A percentile compares a stretch with the other conserved stretches of the same genome.
phyloP scores from a whole-genome alignment of 345 rosid species.

The Dovyalis caffra region DNA sequence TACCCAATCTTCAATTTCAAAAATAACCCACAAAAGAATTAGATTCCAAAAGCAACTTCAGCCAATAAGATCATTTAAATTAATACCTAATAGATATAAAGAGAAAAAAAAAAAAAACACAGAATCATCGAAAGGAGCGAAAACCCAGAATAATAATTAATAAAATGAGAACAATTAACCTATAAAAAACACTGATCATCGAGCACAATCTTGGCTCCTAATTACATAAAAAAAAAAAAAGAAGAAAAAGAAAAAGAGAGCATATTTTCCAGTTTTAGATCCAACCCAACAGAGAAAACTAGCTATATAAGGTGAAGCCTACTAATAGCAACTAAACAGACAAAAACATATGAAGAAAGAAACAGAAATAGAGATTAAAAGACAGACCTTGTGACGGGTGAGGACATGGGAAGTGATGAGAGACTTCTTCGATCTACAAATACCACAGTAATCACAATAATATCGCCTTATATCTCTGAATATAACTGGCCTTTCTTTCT shows the following conservation, averaged over 20 bases:
- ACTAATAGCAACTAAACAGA: not conserved
- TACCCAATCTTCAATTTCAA: not conserved
- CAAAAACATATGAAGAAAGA: not conserved
- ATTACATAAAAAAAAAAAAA: not conserved
- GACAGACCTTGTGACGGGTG: conserved; percentile 46
- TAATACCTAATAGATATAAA: too few relatives aligned
- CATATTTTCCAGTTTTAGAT: not conserved
- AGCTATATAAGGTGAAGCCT: not conserved
- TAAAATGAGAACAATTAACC: not conserved
- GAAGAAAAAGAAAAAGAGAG: too few relatives aligned
- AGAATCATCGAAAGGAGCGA: not conserved
- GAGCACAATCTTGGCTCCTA: not conserved
- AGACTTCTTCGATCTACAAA: conserved; percentile 80
- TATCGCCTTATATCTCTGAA: conserved; percentile 64
- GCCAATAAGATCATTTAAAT: not conserved
- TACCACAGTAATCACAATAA: conserved; percentile 75
- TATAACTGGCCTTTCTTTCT: not conserved
- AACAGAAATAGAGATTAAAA: not conserved
- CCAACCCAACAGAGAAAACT: not conserved
- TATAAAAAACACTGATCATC: not conserved
- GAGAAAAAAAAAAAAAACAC: not conserved
- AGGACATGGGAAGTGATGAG: conserved; percentile 63
- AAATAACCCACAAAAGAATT: not conserved
- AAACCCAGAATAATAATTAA: not conserved
- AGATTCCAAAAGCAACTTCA: not conserved